These are phyloP conservation scores for Opeltia flavorubescens DNA, from an alignment of 495 filamentous ascomycete genomes.

Conservation along the genomic window DNA sequence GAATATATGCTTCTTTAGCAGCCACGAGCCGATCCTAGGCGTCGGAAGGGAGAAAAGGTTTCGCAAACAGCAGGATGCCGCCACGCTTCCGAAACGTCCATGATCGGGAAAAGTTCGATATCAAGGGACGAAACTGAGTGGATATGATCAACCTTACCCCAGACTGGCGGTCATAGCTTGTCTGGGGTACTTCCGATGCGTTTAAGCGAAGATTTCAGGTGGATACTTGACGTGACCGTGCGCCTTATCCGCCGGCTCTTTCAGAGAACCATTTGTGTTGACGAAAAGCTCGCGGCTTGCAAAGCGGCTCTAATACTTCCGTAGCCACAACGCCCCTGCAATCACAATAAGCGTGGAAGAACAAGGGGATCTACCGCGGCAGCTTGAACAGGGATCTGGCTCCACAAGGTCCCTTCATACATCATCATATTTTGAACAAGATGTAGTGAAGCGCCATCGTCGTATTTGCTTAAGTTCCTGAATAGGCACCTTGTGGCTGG, in stretches of 20 bases:
- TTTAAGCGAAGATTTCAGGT: neutral
- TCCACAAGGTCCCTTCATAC: neutral
- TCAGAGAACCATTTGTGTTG: no score
- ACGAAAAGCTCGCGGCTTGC: no score
- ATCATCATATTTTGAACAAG: neutral
- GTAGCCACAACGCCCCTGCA: no score
- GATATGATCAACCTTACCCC: neutral
- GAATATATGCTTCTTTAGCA: neutral
- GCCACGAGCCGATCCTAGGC: neutral
- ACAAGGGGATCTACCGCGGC: no score
- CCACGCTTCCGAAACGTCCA: neutral
- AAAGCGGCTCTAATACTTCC: no score
- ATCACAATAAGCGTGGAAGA: no score
- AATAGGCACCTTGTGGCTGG: no score
- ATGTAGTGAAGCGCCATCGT: neutral
- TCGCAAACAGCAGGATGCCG: neutral
- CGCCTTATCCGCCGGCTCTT: neutral
- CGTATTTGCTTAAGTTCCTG: no score
- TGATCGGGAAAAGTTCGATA: neutral
- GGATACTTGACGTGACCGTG: neutral
- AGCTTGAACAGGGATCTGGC: no score
- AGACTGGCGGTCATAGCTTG: slow-evolving; percentile 10
- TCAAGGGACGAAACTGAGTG: neutral
- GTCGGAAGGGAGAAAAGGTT: neutral
- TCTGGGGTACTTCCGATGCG: slow-evolving; percentile 9